Conservation (phyloP, 1,139 yeast species). For the Wickerhamiella infanticola region DNA sequence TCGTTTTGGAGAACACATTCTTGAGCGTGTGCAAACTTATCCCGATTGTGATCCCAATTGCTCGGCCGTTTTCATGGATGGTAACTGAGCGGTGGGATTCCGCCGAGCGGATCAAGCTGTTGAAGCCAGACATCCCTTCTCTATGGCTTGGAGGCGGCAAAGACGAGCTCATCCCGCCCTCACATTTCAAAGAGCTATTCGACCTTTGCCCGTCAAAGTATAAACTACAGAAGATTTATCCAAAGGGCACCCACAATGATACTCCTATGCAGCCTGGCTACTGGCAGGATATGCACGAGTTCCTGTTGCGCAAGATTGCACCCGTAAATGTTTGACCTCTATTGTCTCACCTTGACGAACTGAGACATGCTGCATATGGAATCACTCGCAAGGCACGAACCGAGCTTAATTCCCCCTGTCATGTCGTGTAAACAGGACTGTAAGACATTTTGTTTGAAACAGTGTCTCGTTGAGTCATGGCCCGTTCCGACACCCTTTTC, state of each 20-base stretch:
- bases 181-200: slow-evolving; percentile 54
- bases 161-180: slow-evolving; percentile 88
- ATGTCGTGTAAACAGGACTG: no score
- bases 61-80: slow-evolving; percentile 39
- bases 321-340: neutral
- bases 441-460: no score
- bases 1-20: slow-evolving; percentile 78
- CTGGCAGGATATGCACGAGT: slow-evolving; percentile 53
- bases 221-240: slow-evolving; percentile 34
- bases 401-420: no score
- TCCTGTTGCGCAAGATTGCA: slow-evolving; percentile 23
- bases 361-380: no score
- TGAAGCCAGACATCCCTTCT: slow-evolving; percentile 45
- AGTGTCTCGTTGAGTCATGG: no score
- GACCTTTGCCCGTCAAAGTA: slow-evolving; percentile 20
- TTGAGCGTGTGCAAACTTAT: slow-evolving; percentile 62
- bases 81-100: slow-evolving; percentile 81
- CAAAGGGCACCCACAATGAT: slow-evolving; percentile 60
- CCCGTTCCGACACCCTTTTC: no score
- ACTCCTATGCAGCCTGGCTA: slow-evolving; percentile 58
- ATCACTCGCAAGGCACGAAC: no score
- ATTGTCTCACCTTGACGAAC: no score
- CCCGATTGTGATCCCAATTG: slow-evolving; percentile 65
- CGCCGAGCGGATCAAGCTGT: slow-evolving; percentile 39
- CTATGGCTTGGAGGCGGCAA: slow-evolving; percentile 56